Evolutionary conservation across 169 alveolate species (phyloP), one percentile per base, ranked within the genome.

Genomic region (Pseudocohnilembus persalinus): DNA sequence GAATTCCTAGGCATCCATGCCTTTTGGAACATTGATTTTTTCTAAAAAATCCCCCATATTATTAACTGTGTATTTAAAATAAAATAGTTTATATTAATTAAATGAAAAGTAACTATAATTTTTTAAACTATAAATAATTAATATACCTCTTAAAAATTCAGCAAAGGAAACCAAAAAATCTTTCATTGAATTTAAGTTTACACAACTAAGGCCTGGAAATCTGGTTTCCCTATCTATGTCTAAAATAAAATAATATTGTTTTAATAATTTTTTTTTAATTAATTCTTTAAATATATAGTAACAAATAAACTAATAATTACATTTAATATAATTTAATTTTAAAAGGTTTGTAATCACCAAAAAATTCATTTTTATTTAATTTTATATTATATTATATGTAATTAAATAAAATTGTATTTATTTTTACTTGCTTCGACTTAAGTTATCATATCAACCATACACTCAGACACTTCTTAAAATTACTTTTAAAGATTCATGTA

Each of bases 1-100:
- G 29, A 79, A 79, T 63, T 79, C 84, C 16, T 27, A 28, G 29
- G 84, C 75, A n/a, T 79, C 84, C 25, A 79, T 79, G 0, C 84
- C 84, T 32, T 34, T 33, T 20, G 84, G 84, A 28, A 63, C n/a
- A 64, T 79, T 79, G 27, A 79, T 63, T 79, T 72, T 79, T 79
- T 72, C 74, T 79, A 79, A 63, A 63, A 79, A 79, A 24, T 79
- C 84, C 20, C 49, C 76, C 26, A 33, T 79, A 20, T 34, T 29
- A 29, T 79, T 79, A 29, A 34, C 84, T 79, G 20, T 11, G n/a
- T 11, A 49, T 49, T 11, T 11, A 49, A 11, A 49, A 20, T 49
- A 49, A 11, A 11, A 49, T 11, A 20, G 20, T 11, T 49, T 49
- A 49, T 49, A 49, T 63, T 28, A 29, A 16, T 0, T 63, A 1